Base-by-base conservation (phyloP, 2,329 filamentous ascomycete genomes). In the Botrytis squamosa region DNA sequence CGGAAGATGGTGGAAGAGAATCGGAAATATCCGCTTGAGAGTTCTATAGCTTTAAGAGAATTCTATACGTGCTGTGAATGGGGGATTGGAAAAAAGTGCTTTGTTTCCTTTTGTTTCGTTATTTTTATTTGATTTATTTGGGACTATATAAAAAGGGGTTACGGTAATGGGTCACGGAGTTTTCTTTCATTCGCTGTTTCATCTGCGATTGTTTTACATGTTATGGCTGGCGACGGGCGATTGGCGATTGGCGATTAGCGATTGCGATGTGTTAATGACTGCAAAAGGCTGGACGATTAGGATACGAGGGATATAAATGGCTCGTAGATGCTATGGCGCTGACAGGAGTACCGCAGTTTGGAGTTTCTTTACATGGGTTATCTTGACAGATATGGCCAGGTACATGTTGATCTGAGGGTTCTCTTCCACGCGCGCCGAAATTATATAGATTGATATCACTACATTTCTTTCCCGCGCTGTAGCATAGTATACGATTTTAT, bases 321-420 rank as follows among this genome's bases (percentile, higher is more conserved):
- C 42, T 69, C 38, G 49, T 29, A 69, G 49, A 57, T 57, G 66
- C 36, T 49, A 69, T 69, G 66, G 49, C 38, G 49, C 40, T 69
- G 66, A 38, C 66, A 33, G 66, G 65, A 67, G 65, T 67, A 55
- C 36, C 20, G 49, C 66, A 69, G 52, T 69, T 22, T 33, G 66
- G 66, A 44, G 38, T 59, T 42, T 69, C 49, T 44, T 59, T 57
- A 57, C 40, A 38, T n/a, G 25, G 36, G 42, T 57, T 38, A 22
- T 33, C 20, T 18, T 14, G 25, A 40, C 65, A 42, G 36, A 68
- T 40, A 9, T 57, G 46, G 65, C 57, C 38, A 42, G 46, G 36
- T 42, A 57, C 14, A 68, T 52, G 33, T 36, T 36, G 38, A 55
- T 68, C 46, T 20, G 46, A 22, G 36, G 65, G 36, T 55, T 49